phyloP scores from a whole-genome alignment of 495 filamentous ascomycete species.

The Staphylotrichum longicolle region DNA sequence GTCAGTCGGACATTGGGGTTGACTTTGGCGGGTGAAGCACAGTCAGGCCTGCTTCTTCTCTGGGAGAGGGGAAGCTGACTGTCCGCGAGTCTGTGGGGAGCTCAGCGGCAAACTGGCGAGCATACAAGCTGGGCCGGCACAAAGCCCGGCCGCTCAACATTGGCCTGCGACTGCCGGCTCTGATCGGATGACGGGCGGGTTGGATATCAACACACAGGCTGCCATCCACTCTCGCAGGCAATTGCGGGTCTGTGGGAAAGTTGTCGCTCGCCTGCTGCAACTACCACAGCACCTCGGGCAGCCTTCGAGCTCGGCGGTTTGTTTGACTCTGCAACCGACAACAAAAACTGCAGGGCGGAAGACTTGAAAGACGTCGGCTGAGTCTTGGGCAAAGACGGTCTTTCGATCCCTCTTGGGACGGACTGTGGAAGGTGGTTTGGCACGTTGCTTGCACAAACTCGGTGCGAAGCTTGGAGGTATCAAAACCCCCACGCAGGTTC shows the following conservation, averaged over 20 bases:
- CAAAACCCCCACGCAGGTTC: no score
- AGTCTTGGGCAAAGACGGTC: no score
- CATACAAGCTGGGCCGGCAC: no score
- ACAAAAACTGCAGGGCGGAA: background rate
- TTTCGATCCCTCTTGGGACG: no score
- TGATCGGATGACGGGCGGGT: background rate
- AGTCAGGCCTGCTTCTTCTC: background rate
- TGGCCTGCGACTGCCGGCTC: background rate
- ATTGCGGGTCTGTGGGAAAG: background rate
- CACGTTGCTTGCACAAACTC: no score
- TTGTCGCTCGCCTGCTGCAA: background rate
- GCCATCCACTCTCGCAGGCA: background rate
- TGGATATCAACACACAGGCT: background rate
- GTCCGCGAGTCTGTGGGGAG: background rate
- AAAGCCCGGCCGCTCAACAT: background rate
- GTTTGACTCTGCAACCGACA: background rate
- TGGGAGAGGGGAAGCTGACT: background rate
- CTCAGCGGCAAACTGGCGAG: background rate
- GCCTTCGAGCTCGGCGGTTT: background rate
- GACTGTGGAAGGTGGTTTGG: no score
- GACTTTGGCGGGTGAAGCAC: slow-evolving; percentile 2
- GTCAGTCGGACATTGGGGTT: background rate
- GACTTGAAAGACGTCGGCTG: no score
- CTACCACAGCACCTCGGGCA: background rate
- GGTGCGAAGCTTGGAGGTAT: no score